These are phyloP conservation scores for Acanthochlamys bracteata DNA, from an alignment of 106 monocot species.

Conservation along the genomic window DNA sequence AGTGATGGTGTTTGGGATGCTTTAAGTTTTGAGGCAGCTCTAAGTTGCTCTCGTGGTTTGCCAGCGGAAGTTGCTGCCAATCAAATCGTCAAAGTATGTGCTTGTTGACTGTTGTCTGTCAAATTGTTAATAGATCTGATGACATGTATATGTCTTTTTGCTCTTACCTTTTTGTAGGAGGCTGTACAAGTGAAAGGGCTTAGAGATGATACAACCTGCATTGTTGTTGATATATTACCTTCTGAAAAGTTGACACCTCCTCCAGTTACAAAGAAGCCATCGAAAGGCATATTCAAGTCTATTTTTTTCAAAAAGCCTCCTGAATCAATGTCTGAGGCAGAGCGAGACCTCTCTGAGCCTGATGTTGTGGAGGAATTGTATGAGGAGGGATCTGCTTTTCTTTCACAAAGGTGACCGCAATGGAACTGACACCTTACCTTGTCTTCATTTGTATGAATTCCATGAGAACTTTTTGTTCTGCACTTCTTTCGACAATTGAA, in stretches of 20 bases:
- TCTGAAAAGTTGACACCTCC: constrained; percentile 58
- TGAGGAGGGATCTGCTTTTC: constrained; percentile 71
- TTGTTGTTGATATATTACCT: constrained; percentile 84
- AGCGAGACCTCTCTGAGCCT: constrained; percentile 36
- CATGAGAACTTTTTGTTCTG: too few relatives aligned
- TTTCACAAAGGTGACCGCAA: constrained; percentile 42
- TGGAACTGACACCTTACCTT: too few relatives aligned
- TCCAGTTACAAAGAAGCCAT: constrained; percentile 38
- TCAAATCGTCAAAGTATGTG: constrained; percentile 69
- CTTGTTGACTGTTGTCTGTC: too few relatives aligned
- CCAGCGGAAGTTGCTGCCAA: constrained; percentile 49
- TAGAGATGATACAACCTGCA: constrained; percentile 81
- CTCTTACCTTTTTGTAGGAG: constrained; percentile 62
- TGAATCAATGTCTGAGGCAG: constrained; percentile 30
- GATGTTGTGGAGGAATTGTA: constrained; percentile 71
- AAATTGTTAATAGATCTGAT: too few relatives aligned
- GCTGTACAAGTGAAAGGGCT: constrained; percentile 64
- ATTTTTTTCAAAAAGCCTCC: constrained; percentile 38
- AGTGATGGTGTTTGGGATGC: constrained; percentile 90
- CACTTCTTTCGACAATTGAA: too few relatives aligned
- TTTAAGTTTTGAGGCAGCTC: constrained; percentile 33
- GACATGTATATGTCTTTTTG: too few relatives aligned
- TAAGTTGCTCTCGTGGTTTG: constrained; percentile 47
- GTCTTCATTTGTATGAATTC: too few relatives aligned
- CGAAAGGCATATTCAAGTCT: constrained; percentile 41